A percentile compares a stretch with the other conserved stretches of the same genome.
phyloP scores from a whole-genome alignment of 306 rosid species.

The Dryas drummondii region DNA sequence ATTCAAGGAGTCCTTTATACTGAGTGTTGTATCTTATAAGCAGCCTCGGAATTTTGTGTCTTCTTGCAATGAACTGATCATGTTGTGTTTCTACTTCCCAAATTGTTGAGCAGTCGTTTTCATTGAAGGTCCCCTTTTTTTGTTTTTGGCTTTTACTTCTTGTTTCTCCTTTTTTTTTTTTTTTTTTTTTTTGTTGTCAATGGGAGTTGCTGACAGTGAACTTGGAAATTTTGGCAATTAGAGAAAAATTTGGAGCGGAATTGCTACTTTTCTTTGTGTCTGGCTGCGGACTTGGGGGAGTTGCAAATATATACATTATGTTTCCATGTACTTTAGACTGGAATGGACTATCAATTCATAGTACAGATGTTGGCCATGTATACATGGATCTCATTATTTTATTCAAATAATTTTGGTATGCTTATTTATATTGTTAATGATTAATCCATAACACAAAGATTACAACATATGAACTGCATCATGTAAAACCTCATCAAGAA shows the following conservation, averaged over 20 bases:
- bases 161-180: neutral
- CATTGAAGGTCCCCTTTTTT: neutral
- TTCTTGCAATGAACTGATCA: slow-evolving; percentile 6
- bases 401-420: too few relatives aligned
- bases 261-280: too few relatives aligned
- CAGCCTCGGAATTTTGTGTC: neutral
- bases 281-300: too few relatives aligned
- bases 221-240: neutral
- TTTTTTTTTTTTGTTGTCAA: neutral
- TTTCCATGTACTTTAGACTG: too few relatives aligned
- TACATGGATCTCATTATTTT: too few relatives aligned
- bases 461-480: too few relatives aligned
- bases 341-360: too few relatives aligned
- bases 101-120: slow-evolving; percentile 1
- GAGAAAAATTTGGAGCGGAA: neutral
- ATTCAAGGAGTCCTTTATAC: neutral
- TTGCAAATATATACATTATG: too few relatives aligned
- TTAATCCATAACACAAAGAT: too few relatives aligned
- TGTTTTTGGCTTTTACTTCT: neutral
- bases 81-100: slow-evolving; percentile 4
- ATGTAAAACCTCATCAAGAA: too few relatives aligned
- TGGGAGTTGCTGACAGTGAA: neutral
- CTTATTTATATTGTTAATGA: too few relatives aligned
- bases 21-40: neutral
- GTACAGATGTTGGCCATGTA: too few relatives aligned